Evolutionary conservation across 2,329 filamentous ascomycete species (phyloP), one percentile per base, ranked within the genome.

Genomic region (Seiridium cupressi): DNA sequence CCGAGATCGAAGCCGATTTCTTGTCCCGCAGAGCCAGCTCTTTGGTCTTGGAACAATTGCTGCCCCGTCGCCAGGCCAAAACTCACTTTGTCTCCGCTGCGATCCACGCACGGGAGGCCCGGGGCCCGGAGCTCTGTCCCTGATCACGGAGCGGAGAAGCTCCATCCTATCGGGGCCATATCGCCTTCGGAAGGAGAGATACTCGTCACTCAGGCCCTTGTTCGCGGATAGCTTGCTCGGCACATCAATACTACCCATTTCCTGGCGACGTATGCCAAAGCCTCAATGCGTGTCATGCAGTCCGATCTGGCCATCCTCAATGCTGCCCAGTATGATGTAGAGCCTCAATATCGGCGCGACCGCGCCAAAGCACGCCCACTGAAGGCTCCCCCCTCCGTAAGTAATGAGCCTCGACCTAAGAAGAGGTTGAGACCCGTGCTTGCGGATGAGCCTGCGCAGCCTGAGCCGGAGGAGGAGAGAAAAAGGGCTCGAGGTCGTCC

Each of bases 401-500:
- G 60, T 7, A 63, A 55, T 44, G 62, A 59, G 35, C 10, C 61
- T 32, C 64, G 57, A 31, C 56, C 57, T 9, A 74, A 69, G 65
- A 78, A 77, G 65, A 35, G 57, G 26, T 71, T 72, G 40, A 73
- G 70, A 51, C 61, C 62, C 13, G 65, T 66, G 5, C 66, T 70
- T 6, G 18, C 34, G 8, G 49, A 32, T 36, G 66, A 65, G 11
- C 72, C 72, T 1, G 67, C 69, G 13, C 68, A 63, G 1, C 73
- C 75, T 1, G 75, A 77, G 1, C 76, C 81, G 1, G 76, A 77
- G 2, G 78, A 80, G 55, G 77, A 79, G 53, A 81, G 79, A 66
- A 88, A 85, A 72, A 86, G 89, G 67, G 79, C 86, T 18, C 81
- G 92, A 70, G 92, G 92, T 6, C 83, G 92, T 59, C 92, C 92